Percentiles rank a stretch among this genome's conserved stretches.
Conservation (phyloP, 352 stramenopile genomes). For the Poterioochromonas sp. region DNA sequence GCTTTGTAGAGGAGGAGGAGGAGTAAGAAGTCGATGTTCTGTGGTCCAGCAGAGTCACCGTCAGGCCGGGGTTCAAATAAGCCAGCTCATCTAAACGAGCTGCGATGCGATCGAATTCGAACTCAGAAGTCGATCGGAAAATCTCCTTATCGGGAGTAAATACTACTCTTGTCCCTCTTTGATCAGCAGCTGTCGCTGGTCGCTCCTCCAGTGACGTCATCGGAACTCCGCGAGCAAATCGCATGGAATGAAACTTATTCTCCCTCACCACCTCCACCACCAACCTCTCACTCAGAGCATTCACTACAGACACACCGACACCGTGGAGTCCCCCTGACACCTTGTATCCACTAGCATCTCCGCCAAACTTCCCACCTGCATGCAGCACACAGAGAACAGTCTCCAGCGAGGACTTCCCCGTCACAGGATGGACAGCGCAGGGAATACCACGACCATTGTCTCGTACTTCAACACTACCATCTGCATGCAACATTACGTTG, state of each 20-base stretch:
- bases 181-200: neutral
- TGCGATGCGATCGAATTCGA: constrained; percentile 37
- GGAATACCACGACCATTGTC: constrained; percentile 70
- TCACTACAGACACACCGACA: constrained; percentile 63
- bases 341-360: constrained; percentile 58
- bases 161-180: constrained; percentile 51
- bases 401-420: constrained; percentile 58
- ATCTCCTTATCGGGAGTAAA: constrained; percentile 61
- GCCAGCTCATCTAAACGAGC: constrained; percentile 66
- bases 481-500: constrained; percentile 51
- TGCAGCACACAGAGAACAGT: constrained; percentile 66
- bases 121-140: constrained; percentile 55
- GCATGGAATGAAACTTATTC: constrained; percentile 2
- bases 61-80: constrained; percentile 66
- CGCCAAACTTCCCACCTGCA: constrained; percentile 65
- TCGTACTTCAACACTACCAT: constrained; percentile 52
- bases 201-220: neutral
- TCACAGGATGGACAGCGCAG: constrained; percentile 52
- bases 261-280: constrained; percentile 27
- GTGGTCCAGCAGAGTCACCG: constrained; percentile 56
- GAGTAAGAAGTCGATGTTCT: no score
- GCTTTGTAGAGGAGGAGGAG: neutral
- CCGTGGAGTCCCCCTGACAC: constrained; percentile 60
- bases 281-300: constrained; percentile 43
- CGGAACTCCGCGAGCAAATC: neutral